Base-by-base conservation (phyloP, 2,329 filamentous ascomycete genomes). In the Microcera coccophila region DNA sequence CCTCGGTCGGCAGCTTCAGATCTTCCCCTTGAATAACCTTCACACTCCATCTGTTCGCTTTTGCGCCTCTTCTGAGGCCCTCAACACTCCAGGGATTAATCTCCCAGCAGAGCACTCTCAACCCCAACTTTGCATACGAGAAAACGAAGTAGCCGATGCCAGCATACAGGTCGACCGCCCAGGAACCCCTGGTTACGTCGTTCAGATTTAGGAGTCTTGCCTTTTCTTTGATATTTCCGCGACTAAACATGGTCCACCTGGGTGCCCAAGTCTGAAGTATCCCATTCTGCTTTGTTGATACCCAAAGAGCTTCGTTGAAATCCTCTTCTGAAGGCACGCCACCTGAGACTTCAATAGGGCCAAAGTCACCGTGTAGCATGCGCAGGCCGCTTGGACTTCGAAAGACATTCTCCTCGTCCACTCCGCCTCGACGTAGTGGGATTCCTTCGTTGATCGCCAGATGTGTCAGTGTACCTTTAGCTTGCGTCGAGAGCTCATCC, bases 121-220 rank as follows among this genome's bases (percentile, higher is more conserved):
- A 69, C 0, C 88, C 89, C 15, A 84, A 77, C 45, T 71, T 74
- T 5, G 83, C 76, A 65, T 95, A 96, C 22, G 81, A 86, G 59
- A 96, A 95, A 3, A 85, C 80, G 66, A 97, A 96, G 66, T 96
- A 96, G 4, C 91, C 91, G 51, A 96, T 95, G 0, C 91, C 91
- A 1, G 87, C 88, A 68, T 95, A 96, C 46, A 97, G 69, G 63
- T 97, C 91, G 1, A 94, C 78, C 0, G 84, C 80, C 63, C 75
- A 81, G 4, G 45, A 41, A 2, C 56, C 52, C 8, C 62, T 61
- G 14, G n/a, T 12, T 3, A 22, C 26, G 36, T 42, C 4, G 26
- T 44, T 67, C 52, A 82, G 82, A 0, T 58, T 62, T 4, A 95
- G 65, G 1, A 96, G 66, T 11, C 91, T 74, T 1, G 85, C 82